Percentiles rank a stretch among this genome's conserved stretches.
phyloP scores from a whole-genome alignment of 2,329 filamentous ascomycete species.

The Aspergillus unguis region DNA sequence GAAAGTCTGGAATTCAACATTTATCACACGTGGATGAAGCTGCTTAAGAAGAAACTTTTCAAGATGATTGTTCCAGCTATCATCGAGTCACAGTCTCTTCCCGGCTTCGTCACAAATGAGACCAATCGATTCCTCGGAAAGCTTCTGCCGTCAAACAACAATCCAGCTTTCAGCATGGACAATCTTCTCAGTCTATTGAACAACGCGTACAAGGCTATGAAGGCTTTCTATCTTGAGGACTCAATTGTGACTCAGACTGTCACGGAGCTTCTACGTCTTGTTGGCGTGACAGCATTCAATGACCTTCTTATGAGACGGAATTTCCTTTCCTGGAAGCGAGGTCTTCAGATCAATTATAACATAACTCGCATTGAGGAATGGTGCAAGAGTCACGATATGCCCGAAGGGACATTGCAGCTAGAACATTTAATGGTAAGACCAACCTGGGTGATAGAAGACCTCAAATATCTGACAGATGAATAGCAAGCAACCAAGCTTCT shows the following conservation, averaged over 20 bases:
- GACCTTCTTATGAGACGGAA: conserved; percentile 96
- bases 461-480: conserved; percentile 15
- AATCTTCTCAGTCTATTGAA: conserved; percentile 93
- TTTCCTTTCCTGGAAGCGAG: conserved; percentile 98
- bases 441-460: not conserved
- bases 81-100: conserved; percentile 96
- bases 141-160: conserved; percentile 82
- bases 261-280: conserved; percentile 85
- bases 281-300: conserved; percentile 97
- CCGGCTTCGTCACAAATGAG: conserved; percentile 97
- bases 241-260: conserved; percentile 93
- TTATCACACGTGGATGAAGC: conserved; percentile 99
- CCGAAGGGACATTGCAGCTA: conserved; percentile 91
- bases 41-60: conserved; percentile 96
- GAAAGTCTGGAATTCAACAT: conserved; percentile 99
- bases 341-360: conserved; percentile 99
- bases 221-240: conserved; percentile 95
- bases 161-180: conserved; percentile 98
- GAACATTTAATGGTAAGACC: conserved; percentile 87
- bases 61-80: conserved; percentile 99
- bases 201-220: conserved; percentile 98
- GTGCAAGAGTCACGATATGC: conserved; percentile 99
- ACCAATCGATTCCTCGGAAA: conserved; percentile 98
- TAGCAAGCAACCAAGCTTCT: conserved; percentile 97
- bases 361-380: conserved; percentile 99